Evolutionary conservation across 1,139 yeast species (phyloP).

Genomic region (Yamadazyma blattariae): DNA sequence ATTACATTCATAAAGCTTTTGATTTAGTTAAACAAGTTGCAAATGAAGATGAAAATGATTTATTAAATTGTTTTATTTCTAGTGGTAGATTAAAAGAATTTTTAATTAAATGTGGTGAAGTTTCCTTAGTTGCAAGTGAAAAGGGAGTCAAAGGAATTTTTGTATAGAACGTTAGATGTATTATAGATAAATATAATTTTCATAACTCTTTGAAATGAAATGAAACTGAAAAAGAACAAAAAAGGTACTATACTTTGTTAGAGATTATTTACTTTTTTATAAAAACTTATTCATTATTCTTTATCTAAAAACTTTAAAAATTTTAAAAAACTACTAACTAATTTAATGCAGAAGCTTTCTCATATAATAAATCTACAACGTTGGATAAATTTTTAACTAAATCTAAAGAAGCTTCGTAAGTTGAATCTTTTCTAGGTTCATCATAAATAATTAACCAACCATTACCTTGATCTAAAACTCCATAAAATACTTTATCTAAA

Average conservation of each 20-base stretch:
- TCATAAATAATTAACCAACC: constrained; percentile 95
- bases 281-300: not conserved
- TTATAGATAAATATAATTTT: too few relatives aligned
- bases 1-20: constrained; percentile 51
- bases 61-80: constrained; percentile 49
- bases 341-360: constrained; percentile 82
- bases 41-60: constrained; percentile 39
- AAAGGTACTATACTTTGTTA: not conserved
- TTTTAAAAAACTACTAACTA: too few relatives aligned
- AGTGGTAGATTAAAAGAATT: constrained; percentile 66
- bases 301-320: too few relatives aligned
- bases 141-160: constrained; percentile 37
- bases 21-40: constrained; percentile 52
- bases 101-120: constrained; percentile 54
- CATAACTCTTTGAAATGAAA: too few relatives aligned
- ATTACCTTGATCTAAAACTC: constrained; percentile 96
- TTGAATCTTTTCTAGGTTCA: constrained; percentile 84
- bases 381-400: constrained; percentile 82
- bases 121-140: constrained; percentile 49
- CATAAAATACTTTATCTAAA: constrained; percentile 87
- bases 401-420: constrained; percentile 85
- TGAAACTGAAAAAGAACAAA: not conserved
- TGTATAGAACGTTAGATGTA: constrained; percentile 10
- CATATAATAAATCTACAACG: constrained; percentile 89
- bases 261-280: constrained; percentile 1